phyloP scores from a whole-genome alignment of 495 filamentous ascomycete genomes.

The Hypomontagnella submonticulosa region DNA sequence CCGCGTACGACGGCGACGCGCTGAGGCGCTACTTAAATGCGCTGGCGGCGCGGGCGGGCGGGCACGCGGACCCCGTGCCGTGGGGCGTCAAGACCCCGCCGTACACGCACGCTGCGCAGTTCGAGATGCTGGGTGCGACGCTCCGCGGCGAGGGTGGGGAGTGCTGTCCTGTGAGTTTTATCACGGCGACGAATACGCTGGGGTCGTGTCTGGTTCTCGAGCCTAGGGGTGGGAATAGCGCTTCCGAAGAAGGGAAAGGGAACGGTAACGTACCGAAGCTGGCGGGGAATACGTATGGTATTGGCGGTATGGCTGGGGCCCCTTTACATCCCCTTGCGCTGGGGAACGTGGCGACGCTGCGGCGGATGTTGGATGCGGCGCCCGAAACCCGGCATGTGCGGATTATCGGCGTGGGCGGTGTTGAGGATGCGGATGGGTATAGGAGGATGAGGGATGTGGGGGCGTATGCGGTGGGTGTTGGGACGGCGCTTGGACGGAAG shows the following conservation, averaged over 20 bases:
- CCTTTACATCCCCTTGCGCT: slow-evolving; percentile 77
- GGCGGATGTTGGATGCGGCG: slow-evolving; percentile 62
- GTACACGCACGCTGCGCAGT: slow-evolving; percentile 73
- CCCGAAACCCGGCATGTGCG: slow-evolving; percentile 52
- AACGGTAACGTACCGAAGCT: neutral
- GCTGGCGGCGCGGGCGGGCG: slow-evolving; percentile 17
- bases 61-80: slow-evolving; percentile 36
- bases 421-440: slow-evolving; percentile 67
- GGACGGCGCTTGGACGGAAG: slow-evolving; percentile 69
- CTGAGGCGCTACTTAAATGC: slow-evolving; percentile 61
- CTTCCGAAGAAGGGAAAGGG: neutral
- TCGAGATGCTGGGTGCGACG: slow-evolving; percentile 61
- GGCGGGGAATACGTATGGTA: slow-evolving; percentile 47
- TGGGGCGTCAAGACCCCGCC: slow-evolving; percentile 78
- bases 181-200: slow-evolving; percentile 78
- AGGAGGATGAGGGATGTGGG: slow-evolving; percentile 71
- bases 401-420: slow-evolving; percentile 76
- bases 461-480: slow-evolving; percentile 70
- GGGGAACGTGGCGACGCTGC: slow-evolving; percentile 73
- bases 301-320: slow-evolving; percentile 74
- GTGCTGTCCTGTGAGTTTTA: slow-evolving; percentile 63
- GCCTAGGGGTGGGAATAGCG: neutral
- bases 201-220: slow-evolving; percentile 69
- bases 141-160: slow-evolving; percentile 47
- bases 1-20: slow-evolving; percentile 65